Evolutionary conservation across 768 basidiomycete genomes (phyloP).

Genomic region (Pisolithus sp.): DNA sequence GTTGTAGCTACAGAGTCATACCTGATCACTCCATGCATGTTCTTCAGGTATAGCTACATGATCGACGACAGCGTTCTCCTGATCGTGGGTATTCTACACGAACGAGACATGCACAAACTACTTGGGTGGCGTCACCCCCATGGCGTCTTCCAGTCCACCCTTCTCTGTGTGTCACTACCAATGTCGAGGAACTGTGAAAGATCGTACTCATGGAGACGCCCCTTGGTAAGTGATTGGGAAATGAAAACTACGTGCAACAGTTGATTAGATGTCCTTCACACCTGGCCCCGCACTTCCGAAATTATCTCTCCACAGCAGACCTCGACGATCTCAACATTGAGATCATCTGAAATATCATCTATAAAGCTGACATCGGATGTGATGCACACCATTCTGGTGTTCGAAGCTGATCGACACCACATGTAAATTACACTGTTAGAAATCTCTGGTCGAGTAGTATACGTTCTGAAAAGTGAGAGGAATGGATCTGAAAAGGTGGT

Average conservation of each 20-base stretch:
- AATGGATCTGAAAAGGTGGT: too few species aligned
- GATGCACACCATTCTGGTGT: constrained; percentile 66
- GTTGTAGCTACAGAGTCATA: background rate
- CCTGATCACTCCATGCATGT: constrained; percentile 4
- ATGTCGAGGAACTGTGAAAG: constrained; percentile 96
- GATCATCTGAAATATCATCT: constrained; percentile 98
- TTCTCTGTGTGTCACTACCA: constrained; percentile 96
- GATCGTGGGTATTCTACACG: constrained; percentile 95
- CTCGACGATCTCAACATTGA: constrained; percentile 99
- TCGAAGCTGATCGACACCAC: too few species aligned
- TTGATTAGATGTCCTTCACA: background rate
- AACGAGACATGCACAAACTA: constrained; percentile 94
- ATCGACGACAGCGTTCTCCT: constrained; percentile 98
- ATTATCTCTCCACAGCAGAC: constrained; percentile 90
- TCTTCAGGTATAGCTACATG: constrained; percentile 90
- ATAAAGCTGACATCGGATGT: constrained; percentile 63
- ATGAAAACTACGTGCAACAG: background rate
- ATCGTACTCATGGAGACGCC: constrained; percentile 97
- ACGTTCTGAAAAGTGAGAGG: too few species aligned
- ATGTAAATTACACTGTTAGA: too few species aligned
- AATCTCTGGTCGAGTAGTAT: too few species aligned
- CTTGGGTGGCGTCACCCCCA: constrained; percentile 95
- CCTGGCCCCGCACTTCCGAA: constrained; percentile 89
- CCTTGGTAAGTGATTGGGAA: constrained; percentile 56
- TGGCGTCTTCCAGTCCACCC: constrained; percentile 97